Base-by-base conservation (phyloP, 345 rosid genomes). In the Rhodamnia argentea region DNA sequence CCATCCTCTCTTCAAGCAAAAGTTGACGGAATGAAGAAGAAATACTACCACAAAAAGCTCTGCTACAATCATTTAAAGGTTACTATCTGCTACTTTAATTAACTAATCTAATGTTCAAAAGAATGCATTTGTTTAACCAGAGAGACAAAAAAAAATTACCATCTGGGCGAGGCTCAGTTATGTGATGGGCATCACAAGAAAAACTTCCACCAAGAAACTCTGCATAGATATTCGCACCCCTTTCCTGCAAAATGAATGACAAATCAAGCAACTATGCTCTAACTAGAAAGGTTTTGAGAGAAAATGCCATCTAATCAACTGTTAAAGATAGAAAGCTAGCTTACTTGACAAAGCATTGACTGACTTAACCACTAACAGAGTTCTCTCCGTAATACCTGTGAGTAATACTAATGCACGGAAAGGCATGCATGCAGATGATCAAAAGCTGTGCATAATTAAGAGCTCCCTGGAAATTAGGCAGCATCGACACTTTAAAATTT, bases 121-220 rank as follows among this genome's bases (percentile, higher is more conserved):
- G 47, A 70, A 70, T 37, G 47, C 47, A 70, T 32, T 32, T 70
- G 24, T 37, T 70, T 70, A 32, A 70, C 47, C 47, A 70, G 47
- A 70, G 26, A 20, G 47, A 37, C 47, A 37, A 18, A 32, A 3
- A 44, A 32, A 70, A 18, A 70, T 18, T 83, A 83, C 99, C 98
- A 91, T 96, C 96, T 86, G 99, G 98, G 70, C 60, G 96, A 29
- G 99, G 99, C 90, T 97, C 98, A 29, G 99, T 96, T 95, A 94
- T 93, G 90, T 97, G 99, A 92, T 96, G 93, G 47, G 99, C 99
- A 96, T 97, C 99, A 87, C 95, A 93, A 53, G 97, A 93, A 91
- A 95, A 95, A 90, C 96, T 95, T 91, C 99, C 99, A 88, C 99
- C 99, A 59, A 94, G 93, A 90, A 95, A 96, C 87, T 97, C 99